A percentile compares a stretch with the other conserved stretches of the same genome.
These are phyloP conservation scores for Phytophthora fragariae DNA, from an alignment of 352 stramenopile species.

Conservation along the genomic window DNA sequence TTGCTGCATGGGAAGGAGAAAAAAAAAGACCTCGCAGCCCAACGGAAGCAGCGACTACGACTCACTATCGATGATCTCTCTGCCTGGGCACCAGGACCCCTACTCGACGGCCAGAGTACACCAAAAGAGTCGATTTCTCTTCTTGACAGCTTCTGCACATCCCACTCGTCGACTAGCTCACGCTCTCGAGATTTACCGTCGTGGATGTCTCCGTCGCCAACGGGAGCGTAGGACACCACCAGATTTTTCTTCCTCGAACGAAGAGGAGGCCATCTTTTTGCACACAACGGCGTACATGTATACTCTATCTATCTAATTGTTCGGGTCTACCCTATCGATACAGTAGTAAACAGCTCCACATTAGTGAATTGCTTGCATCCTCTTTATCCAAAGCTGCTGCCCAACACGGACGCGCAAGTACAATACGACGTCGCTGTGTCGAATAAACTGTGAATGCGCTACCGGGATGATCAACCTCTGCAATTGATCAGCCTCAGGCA, in stretches of 20 bases:
- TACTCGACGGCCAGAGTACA: slow-evolving; percentile 30
- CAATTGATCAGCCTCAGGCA: not conserved
- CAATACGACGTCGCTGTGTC: no score
- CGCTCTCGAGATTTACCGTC: slow-evolving; percentile 27
- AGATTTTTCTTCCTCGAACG: slow-evolving; percentile 32
- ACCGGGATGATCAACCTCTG: no score
- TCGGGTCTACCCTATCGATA: no score
- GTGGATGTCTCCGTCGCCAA: slow-evolving; percentile 35
- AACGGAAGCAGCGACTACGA: slow-evolving; percentile 32
- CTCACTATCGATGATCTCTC: slow-evolving; percentile 44
- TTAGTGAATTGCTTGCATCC: no score
- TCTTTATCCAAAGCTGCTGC: no score
- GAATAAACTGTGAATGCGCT: no score
- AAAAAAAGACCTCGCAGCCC: slow-evolving; percentile 21
- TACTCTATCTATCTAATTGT: not conserved
- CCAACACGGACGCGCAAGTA: no score
- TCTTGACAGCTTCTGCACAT: slow-evolving; percentile 47
- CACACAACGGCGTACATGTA: slow-evolving; percentile 9
- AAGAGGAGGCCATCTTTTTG: slow-evolving; percentile 33
- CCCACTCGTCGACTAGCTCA: slow-evolving; percentile 42
- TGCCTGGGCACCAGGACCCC: slow-evolving; percentile 28
- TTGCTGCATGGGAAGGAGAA: slow-evolving; percentile 37
- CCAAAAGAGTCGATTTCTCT: slow-evolving; percentile 53
- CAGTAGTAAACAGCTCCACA: no score
- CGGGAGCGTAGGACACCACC: slow-evolving; percentile 21